Evolutionary conservation across 208 protist species (phyloP).

Genomic region (Porcisia deanei): DNA sequence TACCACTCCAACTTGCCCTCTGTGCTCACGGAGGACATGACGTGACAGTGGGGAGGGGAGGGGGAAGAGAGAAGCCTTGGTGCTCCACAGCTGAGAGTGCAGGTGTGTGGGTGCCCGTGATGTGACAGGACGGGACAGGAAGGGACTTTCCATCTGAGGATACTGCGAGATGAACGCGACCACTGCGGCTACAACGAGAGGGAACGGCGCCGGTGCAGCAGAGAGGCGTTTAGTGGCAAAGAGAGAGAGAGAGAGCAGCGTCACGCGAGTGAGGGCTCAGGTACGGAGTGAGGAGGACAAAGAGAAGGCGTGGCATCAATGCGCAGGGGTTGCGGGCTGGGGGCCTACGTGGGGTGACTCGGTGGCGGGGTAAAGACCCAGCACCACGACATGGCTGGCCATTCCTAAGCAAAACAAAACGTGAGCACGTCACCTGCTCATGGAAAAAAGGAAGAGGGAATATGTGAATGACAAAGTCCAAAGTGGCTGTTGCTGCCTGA

Average conservation of each 20-base stretch:
- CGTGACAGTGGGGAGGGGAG: neutral
- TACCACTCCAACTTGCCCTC: conserved; percentile 50
- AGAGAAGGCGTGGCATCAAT: neutral
- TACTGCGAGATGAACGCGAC: neutral
- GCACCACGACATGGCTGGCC: neutral
- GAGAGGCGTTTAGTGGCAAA: neutral
- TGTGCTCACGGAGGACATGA: conserved; percentile 44
- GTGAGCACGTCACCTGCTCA: neutral
- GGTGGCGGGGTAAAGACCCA: neutral
- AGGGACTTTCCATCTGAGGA: neutral
- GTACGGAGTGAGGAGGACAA: neutral
- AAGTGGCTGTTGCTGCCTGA: too few relatives aligned
- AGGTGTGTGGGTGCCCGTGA: neutral
- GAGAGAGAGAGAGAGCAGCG: neutral
- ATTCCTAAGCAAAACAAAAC: neutral
- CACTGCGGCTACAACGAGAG: neutral
- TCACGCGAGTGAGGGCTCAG: neutral
- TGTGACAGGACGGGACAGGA: neutral
- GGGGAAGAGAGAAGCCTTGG: neutral
- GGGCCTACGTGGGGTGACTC: neutral
- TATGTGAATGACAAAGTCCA: too few relatives aligned
- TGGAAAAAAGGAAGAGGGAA: neutral
- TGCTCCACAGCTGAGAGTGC: neutral
- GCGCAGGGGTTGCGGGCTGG: neutral
- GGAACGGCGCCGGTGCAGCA: neutral